Evolutionary conservation across 2,329 filamentous ascomycete genomes (phyloP).

Genomic region (Microdochium paspali): DNA sequence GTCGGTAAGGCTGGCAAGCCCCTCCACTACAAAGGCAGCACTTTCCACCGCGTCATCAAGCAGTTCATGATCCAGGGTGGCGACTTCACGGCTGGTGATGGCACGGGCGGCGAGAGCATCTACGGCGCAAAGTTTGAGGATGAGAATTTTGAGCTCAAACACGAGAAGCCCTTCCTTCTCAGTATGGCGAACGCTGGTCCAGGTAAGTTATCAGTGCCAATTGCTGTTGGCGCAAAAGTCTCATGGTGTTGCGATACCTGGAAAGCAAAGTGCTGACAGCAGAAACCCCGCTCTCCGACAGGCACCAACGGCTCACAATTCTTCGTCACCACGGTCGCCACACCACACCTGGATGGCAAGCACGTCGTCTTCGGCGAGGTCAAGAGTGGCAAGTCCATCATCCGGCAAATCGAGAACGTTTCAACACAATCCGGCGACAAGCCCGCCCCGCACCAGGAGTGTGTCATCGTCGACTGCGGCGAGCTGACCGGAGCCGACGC

Average conservation of each 20-base stretch:
- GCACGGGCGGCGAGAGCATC: slow-evolving; percentile 93
- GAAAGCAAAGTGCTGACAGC: too few relatives aligned
- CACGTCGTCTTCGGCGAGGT: slow-evolving; percentile 97
- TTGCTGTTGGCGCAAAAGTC: too few relatives aligned
- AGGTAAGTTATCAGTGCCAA: too few relatives aligned
- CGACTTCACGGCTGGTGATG: slow-evolving; percentile 91
- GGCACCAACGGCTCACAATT: slow-evolving; percentile 96
- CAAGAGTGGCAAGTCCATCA: slow-evolving; percentile 80
- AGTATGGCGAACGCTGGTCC: slow-evolving; percentile 98
- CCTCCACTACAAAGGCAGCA: slow-evolving; percentile 85
- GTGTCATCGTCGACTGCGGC: slow-evolving; percentile 77
- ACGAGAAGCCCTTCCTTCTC: slow-evolving; percentile 85
- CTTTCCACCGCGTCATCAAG: slow-evolving; percentile 96
- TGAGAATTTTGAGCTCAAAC: slow-evolving; percentile 88
- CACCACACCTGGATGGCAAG: slow-evolving; percentile 89
- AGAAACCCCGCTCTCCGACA: too few relatives aligned
- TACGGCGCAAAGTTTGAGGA: slow-evolving; percentile 97
- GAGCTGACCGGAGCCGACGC: slow-evolving; percentile 68
- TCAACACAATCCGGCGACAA: slow-evolving; percentile 68
- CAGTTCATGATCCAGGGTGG: slow-evolving; percentile 98
- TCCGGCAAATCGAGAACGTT: slow-evolving; percentile 84
- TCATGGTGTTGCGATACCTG: too few relatives aligned
- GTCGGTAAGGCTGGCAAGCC: slow-evolving; percentile 71
- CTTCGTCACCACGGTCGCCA: slow-evolving; percentile 94
- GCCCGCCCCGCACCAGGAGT: slow-evolving; percentile 42